Conservation (phyloP, 78 protist species). For the Dictyostelium intermedium region DNA sequence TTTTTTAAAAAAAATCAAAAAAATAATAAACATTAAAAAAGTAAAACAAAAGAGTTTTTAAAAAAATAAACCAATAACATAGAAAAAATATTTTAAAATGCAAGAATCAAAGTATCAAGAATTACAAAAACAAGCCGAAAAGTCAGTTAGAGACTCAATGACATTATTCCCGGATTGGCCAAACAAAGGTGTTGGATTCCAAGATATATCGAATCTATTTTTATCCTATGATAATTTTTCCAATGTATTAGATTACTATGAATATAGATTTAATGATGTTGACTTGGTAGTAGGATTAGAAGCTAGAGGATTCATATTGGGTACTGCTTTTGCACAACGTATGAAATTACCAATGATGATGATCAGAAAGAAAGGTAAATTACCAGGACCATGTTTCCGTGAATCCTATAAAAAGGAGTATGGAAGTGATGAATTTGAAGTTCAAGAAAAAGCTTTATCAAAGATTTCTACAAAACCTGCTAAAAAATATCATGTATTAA, state of each 20-base stretch:
- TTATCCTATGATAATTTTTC: conserved; percentile 13
- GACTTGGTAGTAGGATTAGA: conserved; percentile 51
- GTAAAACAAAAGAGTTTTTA: not conserved
- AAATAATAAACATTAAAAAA: not conserved
- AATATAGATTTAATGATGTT: conserved; percentile 53
- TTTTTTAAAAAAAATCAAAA: too few species aligned
- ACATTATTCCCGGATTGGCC: conserved; percentile 23
- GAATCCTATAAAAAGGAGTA: conserved; percentile 45
- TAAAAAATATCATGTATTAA: conserved; percentile 10
- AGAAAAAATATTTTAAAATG: not conserved
- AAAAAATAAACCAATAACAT: not conserved
- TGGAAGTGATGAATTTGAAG: conserved; percentile 55
- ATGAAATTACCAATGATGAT: conserved; percentile 6
- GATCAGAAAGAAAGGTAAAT: conserved; percentile 59
- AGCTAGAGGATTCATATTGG: conserved; percentile 64
- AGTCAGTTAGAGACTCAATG: not conserved
- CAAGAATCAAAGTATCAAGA: conserved; percentile 31
- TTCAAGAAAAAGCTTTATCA: conserved; percentile 22
- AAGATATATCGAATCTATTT: conserved; percentile 52
- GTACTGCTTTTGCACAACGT: conserved; percentile 34
- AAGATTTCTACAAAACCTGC: not conserved
- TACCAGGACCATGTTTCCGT: conserved; percentile 18
- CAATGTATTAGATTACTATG: conserved; percentile 21
- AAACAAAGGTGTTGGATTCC: conserved; percentile 46
- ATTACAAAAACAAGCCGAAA: not conserved